A percentile compares a stretch with the other conserved stretches of the same genome.
Evolutionary conservation across 2,329 filamentous ascomycete species (phyloP).

Genomic region (Botrytis cinerea): DNA sequence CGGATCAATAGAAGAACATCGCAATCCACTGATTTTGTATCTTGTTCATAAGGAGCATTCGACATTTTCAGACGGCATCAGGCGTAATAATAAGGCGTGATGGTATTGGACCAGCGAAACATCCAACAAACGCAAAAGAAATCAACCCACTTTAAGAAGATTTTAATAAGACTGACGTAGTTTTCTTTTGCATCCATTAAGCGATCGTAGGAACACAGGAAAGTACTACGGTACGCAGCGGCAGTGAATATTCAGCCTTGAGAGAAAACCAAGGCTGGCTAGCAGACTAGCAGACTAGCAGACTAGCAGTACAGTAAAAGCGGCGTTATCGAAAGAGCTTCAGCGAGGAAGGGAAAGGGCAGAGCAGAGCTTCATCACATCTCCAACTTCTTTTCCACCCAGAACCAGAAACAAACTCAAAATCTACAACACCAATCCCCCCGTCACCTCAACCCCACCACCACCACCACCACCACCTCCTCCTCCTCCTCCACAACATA

Average conservation of each 20-base stretch:
- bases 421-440: not conserved
- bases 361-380: not conserved
- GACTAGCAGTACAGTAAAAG: not conserved
- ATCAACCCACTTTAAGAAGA: not conserved
- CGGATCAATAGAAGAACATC: not conserved
- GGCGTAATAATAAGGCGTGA: too few relatives aligned
- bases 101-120: not conserved
- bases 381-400: not conserved
- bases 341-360: not conserved
- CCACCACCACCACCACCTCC: slow-evolving; percentile 13
- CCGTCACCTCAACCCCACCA: slow-evolving; percentile 9
- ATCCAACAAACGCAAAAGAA: not conserved
- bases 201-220: not conserved
- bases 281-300: not conserved
- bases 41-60: not conserved
- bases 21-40: not conserved
- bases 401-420: not conserved
- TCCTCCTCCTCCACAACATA: not conserved
- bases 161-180: not conserved
- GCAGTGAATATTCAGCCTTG: not conserved
- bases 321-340: not conserved
- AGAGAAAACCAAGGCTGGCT: not conserved
- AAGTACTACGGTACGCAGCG: too few relatives aligned
- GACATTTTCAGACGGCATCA: not conserved
- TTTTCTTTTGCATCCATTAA: not conserved